A percentile compares a stretch with the other conserved stretches of the same genome.
Conservation (phyloP, 306 rosid species). For the Fragaria iinumae region DNA sequence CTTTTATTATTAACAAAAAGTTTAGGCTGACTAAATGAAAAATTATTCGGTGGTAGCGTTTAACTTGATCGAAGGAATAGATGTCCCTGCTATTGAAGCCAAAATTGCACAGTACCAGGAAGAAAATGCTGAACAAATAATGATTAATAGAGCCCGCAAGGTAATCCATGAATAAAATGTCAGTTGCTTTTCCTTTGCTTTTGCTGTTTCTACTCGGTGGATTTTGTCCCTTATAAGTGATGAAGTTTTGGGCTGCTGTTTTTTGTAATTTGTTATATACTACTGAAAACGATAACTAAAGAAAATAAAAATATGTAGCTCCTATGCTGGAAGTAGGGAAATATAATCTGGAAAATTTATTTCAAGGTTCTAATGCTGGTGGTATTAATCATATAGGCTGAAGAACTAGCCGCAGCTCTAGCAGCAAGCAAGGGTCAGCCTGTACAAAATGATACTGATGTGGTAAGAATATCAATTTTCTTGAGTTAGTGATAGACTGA, state of each 20-base stretch:
- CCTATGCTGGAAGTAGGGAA: neutral
- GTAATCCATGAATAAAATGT: conserved; percentile 31
- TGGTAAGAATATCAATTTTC: conserved; percentile 43
- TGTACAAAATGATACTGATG: conserved; percentile 55
- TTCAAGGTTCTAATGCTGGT: conserved; percentile 23
- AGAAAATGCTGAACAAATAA: conserved; percentile 88
- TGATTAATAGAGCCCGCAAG: conserved; percentile 84
- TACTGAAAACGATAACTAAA: neutral
- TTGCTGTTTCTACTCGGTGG: conserved; percentile 5
- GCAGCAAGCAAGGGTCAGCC: conserved; percentile 75
- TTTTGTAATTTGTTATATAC: neutral
- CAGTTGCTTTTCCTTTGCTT: neutral
- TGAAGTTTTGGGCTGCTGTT: neutral
- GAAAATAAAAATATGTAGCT: neutral
- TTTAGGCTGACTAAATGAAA: conserved; percentile 12
- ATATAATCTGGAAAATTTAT: neutral
- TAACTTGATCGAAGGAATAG: conserved; percentile 73
- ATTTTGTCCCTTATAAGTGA: neutral
- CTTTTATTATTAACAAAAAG: conserved; percentile 10
- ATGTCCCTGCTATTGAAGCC: conserved; percentile 67
- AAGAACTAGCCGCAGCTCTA: conserved; percentile 86
- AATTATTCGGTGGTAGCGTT: conserved; percentile 42
- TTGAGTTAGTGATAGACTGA: neutral
- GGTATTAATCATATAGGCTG: conserved; percentile 59
- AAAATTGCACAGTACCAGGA: conserved; percentile 72